These are phyloP conservation scores for Pouteria glomerata DNA, from an alignment of 148 eudicot genomes.

Conservation along the genomic window DNA sequence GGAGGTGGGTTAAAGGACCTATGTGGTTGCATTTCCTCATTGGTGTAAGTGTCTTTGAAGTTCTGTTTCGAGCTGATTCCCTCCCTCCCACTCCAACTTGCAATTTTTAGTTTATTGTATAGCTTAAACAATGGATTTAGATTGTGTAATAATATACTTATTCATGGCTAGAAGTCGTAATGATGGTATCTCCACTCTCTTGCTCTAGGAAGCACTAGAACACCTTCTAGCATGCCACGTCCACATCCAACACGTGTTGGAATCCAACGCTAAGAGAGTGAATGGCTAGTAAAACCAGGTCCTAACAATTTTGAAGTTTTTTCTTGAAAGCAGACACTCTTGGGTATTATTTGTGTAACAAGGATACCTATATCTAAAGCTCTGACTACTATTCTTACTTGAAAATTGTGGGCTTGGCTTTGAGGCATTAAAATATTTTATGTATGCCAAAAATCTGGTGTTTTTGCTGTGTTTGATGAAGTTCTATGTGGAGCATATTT, in stretches of 20 bases:
- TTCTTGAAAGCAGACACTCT: neutral
- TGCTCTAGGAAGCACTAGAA: neutral
- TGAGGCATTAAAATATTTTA: neutral
- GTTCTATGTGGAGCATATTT: neutral
- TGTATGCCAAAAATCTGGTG: neutral
- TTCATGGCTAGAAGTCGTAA: neutral
- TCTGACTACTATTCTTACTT: neutral
- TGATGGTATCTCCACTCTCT: neutral
- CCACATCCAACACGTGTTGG: neutral
- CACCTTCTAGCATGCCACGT: neutral
- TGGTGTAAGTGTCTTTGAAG: conserved; percentile 55
- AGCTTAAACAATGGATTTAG: neutral
- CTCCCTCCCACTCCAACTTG: neutral
- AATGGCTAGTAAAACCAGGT: no score
- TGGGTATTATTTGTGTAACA: neutral
- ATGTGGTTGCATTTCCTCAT: conserved; percentile 94
- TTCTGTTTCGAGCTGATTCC: neutral
- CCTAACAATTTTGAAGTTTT: no score
- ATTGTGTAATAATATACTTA: neutral
- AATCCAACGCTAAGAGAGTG: neutral
- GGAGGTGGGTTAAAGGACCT: conserved; percentile 71
- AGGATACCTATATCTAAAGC: neutral
- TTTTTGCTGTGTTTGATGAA: neutral
- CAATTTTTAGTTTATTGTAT: neutral
- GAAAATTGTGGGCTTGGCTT: neutral